A percentile compares a stretch with the other conserved stretches of the same genome.
Conservation (phyloP, 306 rosid genomes). For the Notholithocarpus densiflorus region DNA sequence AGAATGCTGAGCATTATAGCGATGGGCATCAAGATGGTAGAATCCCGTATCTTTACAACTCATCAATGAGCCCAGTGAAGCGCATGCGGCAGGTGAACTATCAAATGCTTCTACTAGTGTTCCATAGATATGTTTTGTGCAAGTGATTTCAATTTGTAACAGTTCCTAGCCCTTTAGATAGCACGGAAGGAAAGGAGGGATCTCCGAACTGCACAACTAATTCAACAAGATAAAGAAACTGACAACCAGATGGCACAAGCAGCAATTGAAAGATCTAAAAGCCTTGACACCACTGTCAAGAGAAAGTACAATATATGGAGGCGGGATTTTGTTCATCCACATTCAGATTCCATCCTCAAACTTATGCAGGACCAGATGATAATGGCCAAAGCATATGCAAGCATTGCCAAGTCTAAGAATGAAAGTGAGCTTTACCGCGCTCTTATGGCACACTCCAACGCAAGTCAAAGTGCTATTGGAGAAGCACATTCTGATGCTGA, state of each 20-base stretch:
- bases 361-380: constrained; percentile 93
- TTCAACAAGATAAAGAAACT: constrained; percentile 61
- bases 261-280: constrained; percentile 67
- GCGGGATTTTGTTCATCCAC: constrained; percentile 79
- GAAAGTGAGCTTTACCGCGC: constrained; percentile 52
- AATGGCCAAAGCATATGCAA: constrained; percentile 88
- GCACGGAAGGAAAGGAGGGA: constrained; percentile 80
- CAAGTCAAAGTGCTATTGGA: constrained; percentile 70
- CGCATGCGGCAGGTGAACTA: constrained; percentile 69
- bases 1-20: constrained; percentile 28
- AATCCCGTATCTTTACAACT: constrained; percentile 32
- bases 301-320: constrained; percentile 97
- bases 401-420: constrained; percentile 80
- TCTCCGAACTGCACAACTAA: constrained; percentile 60
- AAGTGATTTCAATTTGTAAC: constrained; percentile 20
- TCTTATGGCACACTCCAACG: constrained; percentile 59
- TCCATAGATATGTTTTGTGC: constrained; percentile 6
- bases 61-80: constrained; percentile 74
- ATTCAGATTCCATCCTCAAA: constrained; percentile 88
- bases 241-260: constrained; percentile 56
- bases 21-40: constrained; percentile 51
- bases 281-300: constrained; percentile 51
- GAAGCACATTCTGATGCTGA: constrained; percentile 79
- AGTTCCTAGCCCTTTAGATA: constrained; percentile 42
- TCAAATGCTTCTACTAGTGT: constrained; percentile 22